Base-by-base conservation (phyloP, 108 stramenopile species). In the Nannochloropsis granulata region DNA sequence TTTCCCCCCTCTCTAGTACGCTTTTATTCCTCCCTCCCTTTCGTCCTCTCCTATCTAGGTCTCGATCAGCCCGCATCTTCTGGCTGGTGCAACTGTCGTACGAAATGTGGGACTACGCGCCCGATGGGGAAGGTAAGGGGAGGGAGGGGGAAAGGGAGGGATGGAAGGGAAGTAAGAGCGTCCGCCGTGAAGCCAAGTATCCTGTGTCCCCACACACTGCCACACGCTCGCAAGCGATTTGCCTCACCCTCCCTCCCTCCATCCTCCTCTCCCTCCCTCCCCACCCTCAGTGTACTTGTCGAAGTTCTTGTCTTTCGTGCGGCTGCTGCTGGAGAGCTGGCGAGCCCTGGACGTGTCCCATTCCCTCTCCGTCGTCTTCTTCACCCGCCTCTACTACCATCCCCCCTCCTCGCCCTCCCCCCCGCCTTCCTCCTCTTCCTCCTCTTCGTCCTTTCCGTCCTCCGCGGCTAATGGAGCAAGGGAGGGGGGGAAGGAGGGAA, bases 21-120 rank as follows among this genome's bases (percentile, higher is more conserved):
- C 21, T 7, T n/a, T n/a, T 10, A n/a, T 7, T 0, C n/a, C 7
- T n/a, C 10, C 11, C 56, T 71, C 2, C 2, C 56, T 71, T 71
- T 71, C n/a, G 11, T 10, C 56, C 56, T 2, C 56, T 2, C n/a
- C n/a, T 71, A 2, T 9, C 7, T n/a, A 71, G 56, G 56, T 71
- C 95, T 83, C 93, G 96, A 34, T 95, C 95, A 3, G 93, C 97
- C 10, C 89, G 98, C 34, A 93, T 98, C 24, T 91, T 97, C 80
- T 99, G 97, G 97, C 90, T 98, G 23, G 97, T 99, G 16, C 98
- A 99, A 86, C 92, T 99, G 80, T 92, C 92, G 23, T 88, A 88
- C 13, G 98, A 99, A 89, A 98, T 98, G 97, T 99, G 96, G 94
- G 97, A 99, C 43, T 96, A 94, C 86, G 85, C 94, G 9, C 93